These are phyloP conservation scores for Elaeis guineensis DNA, from an alignment of 176 grass and related monocot species.

Conservation along the genomic window DNA sequence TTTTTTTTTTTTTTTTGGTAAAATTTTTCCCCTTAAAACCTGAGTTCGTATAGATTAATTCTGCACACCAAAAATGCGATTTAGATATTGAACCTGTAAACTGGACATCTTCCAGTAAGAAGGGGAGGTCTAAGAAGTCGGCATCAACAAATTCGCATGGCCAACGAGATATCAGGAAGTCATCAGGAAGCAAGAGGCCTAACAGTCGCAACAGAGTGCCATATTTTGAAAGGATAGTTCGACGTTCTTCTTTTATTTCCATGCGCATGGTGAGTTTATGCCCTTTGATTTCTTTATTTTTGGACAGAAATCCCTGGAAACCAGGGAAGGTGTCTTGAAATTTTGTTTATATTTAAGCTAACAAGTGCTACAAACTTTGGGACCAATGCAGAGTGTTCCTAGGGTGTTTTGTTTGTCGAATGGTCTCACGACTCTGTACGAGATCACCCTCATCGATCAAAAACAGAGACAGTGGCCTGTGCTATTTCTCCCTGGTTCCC, in stretches of 20 bases:
- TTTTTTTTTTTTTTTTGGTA: not conserved
- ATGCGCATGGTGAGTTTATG: constrained; percentile 18
- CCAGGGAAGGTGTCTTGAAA: no score
- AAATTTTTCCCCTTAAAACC: not conserved
- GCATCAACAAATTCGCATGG: not conserved
- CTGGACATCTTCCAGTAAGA: constrained; percentile 13
- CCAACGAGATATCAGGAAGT: not conserved
- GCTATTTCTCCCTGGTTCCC: not conserved
- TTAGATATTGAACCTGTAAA: constrained; percentile 13
- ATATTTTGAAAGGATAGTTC: constrained; percentile 18
- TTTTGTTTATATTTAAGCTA: not conserved
- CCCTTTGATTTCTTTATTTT: constrained; percentile 1
- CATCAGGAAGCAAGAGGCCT: not conserved
- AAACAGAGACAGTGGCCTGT: constrained; percentile 10
- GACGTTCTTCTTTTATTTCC: not conserved
- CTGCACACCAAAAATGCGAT: not conserved
- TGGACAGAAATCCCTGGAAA: no score
- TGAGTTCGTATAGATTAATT: constrained; percentile 3
- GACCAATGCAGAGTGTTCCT: constrained; percentile 15
- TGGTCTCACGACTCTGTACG: constrained; percentile 6
- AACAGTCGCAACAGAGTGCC: not conserved
- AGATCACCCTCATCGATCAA: constrained; percentile 9
- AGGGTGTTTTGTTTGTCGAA: constrained; percentile 10
- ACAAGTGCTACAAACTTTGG: not conserved
- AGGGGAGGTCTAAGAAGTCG: constrained; percentile 15